Conservation (phyloP, 176 grass and related monocot species). For the Lolium rigidum region DNA sequence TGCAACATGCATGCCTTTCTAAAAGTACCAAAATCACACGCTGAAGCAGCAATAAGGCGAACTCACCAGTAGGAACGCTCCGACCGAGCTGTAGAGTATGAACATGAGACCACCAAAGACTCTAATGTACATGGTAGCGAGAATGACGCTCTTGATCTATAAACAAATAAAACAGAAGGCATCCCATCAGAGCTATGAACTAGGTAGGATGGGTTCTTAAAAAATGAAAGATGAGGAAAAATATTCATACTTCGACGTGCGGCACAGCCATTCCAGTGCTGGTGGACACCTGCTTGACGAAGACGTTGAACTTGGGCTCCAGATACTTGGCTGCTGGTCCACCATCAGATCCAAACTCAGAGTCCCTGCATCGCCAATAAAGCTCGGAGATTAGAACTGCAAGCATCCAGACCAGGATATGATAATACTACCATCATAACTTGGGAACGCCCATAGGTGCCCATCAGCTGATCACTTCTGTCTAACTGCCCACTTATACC, state of each 20-base stretch:
- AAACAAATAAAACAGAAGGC: conserved; percentile 1
- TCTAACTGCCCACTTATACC: too few relatives aligned
- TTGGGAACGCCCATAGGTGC: too few relatives aligned
- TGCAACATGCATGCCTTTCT: too few relatives aligned
- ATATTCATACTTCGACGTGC: conserved; percentile 58
- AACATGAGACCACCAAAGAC: conserved; percentile 66
- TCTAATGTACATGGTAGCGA: conserved; percentile 58
- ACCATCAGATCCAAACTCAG: conserved; percentile 71
- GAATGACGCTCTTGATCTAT: conserved; percentile 64
- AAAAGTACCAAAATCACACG: not conserved
- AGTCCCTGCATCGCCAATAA: conserved; percentile 39
- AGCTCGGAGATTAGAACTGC: not conserved
- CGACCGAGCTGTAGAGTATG: conserved; percentile 63
- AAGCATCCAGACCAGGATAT: too few relatives aligned
- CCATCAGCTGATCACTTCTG: too few relatives aligned
- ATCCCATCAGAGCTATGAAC: not conserved
- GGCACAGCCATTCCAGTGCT: conserved; percentile 49
- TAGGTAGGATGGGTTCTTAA: not conserved
- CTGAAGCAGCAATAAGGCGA: not conserved
- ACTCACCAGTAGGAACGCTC: conserved; percentile 62
- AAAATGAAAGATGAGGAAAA: not conserved
- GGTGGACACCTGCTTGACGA: conserved; percentile 54
- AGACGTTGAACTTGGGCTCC: conserved; percentile 66
- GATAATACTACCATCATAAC: too few relatives aligned
- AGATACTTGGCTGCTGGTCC: conserved; percentile 68